Evolutionary conservation across 371 early-diverging fungal genomes (phyloP).

Genomic region (Mucor sp.): DNA sequence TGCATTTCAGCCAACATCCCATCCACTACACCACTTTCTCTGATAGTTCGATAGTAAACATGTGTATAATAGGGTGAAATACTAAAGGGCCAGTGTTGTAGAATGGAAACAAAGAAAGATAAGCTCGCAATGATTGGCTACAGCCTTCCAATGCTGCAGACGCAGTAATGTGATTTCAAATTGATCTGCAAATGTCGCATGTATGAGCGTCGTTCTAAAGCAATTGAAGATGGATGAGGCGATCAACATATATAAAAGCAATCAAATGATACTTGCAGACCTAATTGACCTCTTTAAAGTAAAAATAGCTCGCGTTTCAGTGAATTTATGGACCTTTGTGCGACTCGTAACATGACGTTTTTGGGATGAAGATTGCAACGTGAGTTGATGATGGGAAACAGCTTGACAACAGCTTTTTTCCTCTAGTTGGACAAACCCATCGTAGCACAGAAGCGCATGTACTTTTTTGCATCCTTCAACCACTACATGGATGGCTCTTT

Average conservation of each 20-base stretch:
- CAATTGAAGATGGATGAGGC: not conserved
- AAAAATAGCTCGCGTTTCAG: not conserved
- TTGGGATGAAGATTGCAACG: not conserved
- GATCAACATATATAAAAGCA: not conserved
- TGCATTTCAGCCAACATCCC: no score
- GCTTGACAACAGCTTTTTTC: not conserved
- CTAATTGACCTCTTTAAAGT: not conserved
- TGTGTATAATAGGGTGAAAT: no score
- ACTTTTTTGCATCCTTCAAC: not conserved
- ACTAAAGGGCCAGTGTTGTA: no score
- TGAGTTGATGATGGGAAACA: not conserved
- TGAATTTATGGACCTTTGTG: not conserved
- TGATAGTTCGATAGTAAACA: no score
- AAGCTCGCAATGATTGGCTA: not conserved
- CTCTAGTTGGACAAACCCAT: not conserved
- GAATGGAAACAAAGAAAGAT: conserved; percentile 46
- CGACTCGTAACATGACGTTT: not conserved
- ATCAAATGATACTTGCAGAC: not conserved
- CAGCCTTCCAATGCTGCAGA: no score
- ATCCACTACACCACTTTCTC: no score
- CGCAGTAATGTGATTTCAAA: no score
- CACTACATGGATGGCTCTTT: not conserved
- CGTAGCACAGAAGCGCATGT: not conserved
- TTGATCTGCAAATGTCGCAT: not conserved
- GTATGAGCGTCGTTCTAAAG: not conserved